Conservation (phyloP, 768 basidiomycete species). For the Amanita rimosa region DNA sequence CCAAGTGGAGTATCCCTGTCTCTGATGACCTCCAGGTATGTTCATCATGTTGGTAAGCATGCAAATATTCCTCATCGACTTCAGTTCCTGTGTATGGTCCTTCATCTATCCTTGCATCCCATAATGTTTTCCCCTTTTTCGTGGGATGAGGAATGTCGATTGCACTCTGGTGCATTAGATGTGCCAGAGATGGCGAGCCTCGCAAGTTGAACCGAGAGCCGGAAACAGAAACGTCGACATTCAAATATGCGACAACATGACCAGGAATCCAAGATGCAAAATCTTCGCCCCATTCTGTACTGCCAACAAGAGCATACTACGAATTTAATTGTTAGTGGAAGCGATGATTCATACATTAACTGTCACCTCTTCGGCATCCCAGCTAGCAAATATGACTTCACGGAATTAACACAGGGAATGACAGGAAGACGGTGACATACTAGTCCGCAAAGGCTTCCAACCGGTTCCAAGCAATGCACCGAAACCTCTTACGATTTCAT, state of each 20-base stretch:
- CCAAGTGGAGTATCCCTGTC: conserved; percentile 49
- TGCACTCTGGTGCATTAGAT: conserved; percentile 59
- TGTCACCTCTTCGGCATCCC: conserved; percentile 68
- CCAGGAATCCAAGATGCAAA: conserved; percentile 72
- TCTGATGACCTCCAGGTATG: conserved; percentile 18
- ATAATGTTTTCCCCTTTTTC: conserved; percentile 50
- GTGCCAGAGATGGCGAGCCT: conserved; percentile 77
- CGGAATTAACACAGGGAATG: neutral
- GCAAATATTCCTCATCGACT: conserved; percentile 31
- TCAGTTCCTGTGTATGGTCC: conserved; percentile 34
- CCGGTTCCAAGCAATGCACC: conserved; percentile 56
- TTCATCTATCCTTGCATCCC: conserved; percentile 61
- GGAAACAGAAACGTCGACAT: conserved; percentile 60
- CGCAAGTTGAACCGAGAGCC: conserved; percentile 45
- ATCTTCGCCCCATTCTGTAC: conserved; percentile 92
- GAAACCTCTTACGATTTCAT: conserved; percentile 69
- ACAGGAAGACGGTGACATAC: conserved; percentile 7
- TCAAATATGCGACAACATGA: conserved; percentile 80
- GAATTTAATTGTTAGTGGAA: neutral
- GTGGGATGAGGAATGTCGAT: conserved; percentile 68
- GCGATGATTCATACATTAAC: neutral
- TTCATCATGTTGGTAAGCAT: conserved; percentile 26
- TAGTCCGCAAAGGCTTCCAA: conserved; percentile 75
- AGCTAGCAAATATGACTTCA: conserved; percentile 53
- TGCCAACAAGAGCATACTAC: conserved; percentile 63